Conservation (phyloP, 805 yeast genomes). For the Candida easanensis region DNA sequence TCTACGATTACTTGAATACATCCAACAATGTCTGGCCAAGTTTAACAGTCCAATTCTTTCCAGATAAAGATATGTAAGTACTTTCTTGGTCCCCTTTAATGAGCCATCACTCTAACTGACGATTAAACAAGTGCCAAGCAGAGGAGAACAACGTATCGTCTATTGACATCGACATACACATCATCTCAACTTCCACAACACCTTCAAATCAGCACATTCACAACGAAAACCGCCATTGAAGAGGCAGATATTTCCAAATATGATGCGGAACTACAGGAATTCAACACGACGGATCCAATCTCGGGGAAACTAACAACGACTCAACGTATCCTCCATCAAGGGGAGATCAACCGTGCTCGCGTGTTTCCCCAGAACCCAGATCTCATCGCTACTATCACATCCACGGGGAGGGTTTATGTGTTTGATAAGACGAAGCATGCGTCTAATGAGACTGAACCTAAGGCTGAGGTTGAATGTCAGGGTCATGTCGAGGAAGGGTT, state of each 20-base stretch:
- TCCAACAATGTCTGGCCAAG: conserved; percentile 70
- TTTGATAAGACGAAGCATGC: conserved; percentile 86
- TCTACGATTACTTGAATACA: conserved; percentile 73
- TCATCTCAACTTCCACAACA: conserved; percentile 54
- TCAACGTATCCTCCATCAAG: conserved; percentile 65
- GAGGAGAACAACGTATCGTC: conserved; percentile 35
- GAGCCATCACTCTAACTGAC: background rate
- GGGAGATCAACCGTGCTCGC: conserved; percentile 71
- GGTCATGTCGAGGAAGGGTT: conserved; percentile 54
- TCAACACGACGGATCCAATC: conserved; percentile 30
- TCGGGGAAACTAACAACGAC: conserved; percentile 37
- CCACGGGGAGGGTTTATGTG: conserved; percentile 60
- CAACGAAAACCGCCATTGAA: conserved; percentile 25
- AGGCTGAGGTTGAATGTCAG: conserved; percentile 51
- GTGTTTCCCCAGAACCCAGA: conserved; percentile 88
- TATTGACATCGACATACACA: conserved; percentile 64
- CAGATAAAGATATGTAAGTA: conserved; percentile 32
- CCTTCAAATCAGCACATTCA: conserved; percentile 34
- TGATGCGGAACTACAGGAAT: conserved; percentile 33
- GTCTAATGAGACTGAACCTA: conserved; percentile 37
- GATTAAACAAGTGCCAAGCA: conserved; percentile 21
- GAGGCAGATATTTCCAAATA: conserved; percentile 32
- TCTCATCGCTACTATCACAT: conserved; percentile 67
- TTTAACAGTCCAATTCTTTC: conserved; percentile 66
- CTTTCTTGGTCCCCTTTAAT: background rate